phyloP scores from a whole-genome alignment of 371 early-diverging fungal species.

The Pancytospora philotis region DNA sequence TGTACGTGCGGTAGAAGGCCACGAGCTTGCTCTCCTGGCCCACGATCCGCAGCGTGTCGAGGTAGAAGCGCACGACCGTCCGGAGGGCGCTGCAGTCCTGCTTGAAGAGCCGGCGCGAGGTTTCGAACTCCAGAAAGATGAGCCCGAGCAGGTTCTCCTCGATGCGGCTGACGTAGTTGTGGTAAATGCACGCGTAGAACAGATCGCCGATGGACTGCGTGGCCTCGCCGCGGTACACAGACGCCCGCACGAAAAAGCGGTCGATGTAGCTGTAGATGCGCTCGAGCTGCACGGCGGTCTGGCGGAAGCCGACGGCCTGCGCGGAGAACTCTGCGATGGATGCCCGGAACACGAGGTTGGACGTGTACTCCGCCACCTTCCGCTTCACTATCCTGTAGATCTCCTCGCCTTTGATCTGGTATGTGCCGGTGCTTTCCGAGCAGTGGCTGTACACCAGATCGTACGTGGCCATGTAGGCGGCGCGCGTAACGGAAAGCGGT shows the following conservation, averaged over 20 bases:
- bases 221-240: conserved; percentile 13
- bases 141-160: conserved; percentile 21
- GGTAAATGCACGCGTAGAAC: conserved; percentile 27
- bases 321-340: conserved; percentile 14
- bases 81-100: conserved; percentile 13
- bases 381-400: conserved; percentile 29
- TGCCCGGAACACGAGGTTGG: conserved; percentile 6
- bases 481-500: no score
- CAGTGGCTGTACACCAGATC: conserved; percentile 46
- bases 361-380: conserved; percentile 13
- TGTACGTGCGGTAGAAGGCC: conserved; percentile 20
- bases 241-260: conserved; percentile 37
- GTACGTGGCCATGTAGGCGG: conserved; percentile 35
- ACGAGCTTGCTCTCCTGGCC: conserved; percentile 18
- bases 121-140: conserved; percentile 32
- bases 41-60: conserved; percentile 2
- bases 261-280: conserved; percentile 34
- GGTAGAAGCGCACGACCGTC: conserved; percentile 7
- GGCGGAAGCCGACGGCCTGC: conserved; percentile 1
- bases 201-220: conserved; percentile 20
- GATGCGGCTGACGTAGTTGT: conserved; percentile 28
- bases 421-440: conserved; percentile 17
- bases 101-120: conserved; percentile 1
- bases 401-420: conserved; percentile 33
- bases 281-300: not conserved